These are phyloP conservation scores for Salisapilia sapeloensis DNA, from an alignment of 352 stramenopile species.

Conservation along the genomic window DNA sequence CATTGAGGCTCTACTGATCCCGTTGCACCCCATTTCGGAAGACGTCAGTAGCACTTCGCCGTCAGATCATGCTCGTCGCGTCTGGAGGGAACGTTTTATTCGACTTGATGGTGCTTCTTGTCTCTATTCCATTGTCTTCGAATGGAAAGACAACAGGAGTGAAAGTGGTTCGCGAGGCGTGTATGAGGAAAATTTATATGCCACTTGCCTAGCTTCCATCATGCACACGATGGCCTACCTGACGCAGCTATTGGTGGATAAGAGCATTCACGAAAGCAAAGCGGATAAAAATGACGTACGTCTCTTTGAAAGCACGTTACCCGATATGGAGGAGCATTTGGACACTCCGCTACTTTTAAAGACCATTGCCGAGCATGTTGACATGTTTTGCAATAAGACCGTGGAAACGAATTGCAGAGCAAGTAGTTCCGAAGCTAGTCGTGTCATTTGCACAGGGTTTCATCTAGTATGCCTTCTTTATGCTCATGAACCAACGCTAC, in stretches of 20 bases:
- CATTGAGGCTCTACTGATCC: slow-evolving; percentile 48
- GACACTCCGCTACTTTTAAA: slow-evolving; percentile 22
- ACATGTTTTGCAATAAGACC: slow-evolving; percentile 3
- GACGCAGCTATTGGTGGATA: no score
- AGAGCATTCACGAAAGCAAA: no score
- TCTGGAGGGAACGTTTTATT: slow-evolving; percentile 68
- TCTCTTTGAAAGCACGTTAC: no score
- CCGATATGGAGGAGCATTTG: no score
- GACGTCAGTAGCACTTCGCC: slow-evolving; percentile 2
- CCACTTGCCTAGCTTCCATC: slow-evolving; percentile 33
- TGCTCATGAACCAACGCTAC: slow-evolving; percentile 2
- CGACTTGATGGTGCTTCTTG: slow-evolving; percentile 30
- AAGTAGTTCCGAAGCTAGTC: slow-evolving; percentile 11
- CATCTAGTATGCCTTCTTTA: slow-evolving; percentile 1
- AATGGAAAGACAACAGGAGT: slow-evolving; percentile 4
- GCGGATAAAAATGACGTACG: no score
- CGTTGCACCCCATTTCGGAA: slow-evolving; percentile 6
- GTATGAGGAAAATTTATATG: slow-evolving; percentile 16
- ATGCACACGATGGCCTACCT: slow-evolving; percentile 9
- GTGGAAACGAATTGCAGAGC: not conserved
- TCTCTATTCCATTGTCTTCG: slow-evolving; percentile 18
- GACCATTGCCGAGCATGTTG: no score
- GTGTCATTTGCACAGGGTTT: slow-evolving; percentile 5
- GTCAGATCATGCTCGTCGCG: slow-evolving; percentile 24
- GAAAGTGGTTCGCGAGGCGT: slow-evolving; percentile 3